Conservation (phyloP, 2,329 filamentous ascomycete species). For the Dothideomycetes sp. region DNA sequence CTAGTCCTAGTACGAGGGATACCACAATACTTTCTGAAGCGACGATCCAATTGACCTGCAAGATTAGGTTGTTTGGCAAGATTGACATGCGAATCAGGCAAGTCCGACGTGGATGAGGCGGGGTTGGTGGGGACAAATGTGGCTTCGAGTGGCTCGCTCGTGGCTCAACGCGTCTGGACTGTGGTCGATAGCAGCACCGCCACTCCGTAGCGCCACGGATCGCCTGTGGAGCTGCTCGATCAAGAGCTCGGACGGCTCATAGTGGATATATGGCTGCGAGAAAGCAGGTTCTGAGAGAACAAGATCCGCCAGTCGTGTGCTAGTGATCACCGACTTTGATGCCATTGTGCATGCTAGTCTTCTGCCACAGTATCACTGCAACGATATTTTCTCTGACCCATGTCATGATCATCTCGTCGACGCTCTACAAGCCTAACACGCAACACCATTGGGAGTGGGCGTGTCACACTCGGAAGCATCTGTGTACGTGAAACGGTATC, state of each 20-base stretch:
- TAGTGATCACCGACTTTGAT: slow-evolving; percentile 8
- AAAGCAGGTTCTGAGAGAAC: slow-evolving; percentile 5
- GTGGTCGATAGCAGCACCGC: not conserved
- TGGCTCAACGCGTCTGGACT: not conserved
- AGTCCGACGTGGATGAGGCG: too few species aligned
- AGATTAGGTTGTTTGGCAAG: too few species aligned
- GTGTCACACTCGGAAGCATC: too few species aligned
- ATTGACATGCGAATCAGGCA: too few species aligned
- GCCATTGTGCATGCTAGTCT: slow-evolving; percentile 7
- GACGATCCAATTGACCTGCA: slow-evolving; percentile 9
- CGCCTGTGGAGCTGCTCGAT: not conserved
- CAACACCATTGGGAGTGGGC: too few species aligned
- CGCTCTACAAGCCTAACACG: too few species aligned
- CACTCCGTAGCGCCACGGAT: slow-evolving; percentile 6
- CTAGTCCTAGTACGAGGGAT: not conserved
- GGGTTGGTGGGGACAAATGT: slow-evolving; percentile 9
- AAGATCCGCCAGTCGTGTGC: not conserved
- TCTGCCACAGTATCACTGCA: slow-evolving; percentile 4
- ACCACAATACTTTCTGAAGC: not conserved
- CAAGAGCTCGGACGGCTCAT: slow-evolving; percentile 2
- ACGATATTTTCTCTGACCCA: too few species aligned
- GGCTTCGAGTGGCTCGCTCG: not conserved
- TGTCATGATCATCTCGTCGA: too few species aligned
- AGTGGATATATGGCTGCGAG: not conserved
- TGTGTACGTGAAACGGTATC: too few species aligned